Evolutionary conservation across 2,329 filamentous ascomycete species (phyloP).

Genomic region (Penicillium sp.): DNA sequence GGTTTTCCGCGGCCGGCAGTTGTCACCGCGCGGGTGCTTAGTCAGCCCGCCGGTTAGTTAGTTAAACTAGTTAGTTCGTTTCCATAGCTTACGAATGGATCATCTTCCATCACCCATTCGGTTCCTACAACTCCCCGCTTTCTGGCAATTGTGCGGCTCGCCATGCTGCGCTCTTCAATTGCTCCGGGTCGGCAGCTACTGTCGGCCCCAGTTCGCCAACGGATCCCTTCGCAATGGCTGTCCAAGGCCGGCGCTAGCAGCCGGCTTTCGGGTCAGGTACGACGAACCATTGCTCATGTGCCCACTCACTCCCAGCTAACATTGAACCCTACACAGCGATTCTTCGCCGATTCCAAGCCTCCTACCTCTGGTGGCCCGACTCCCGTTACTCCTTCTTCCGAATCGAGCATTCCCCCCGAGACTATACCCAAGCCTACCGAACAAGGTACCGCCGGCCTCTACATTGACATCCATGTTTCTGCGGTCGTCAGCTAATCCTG

Average conservation of each 20-base stretch:
- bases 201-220: constrained; percentile 37
- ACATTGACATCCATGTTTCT: constrained; percentile 6
- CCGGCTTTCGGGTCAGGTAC: constrained; percentile 42
- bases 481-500: constrained; percentile 29
- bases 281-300: constrained; percentile 15
- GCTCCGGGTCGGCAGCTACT: constrained; percentile 44
- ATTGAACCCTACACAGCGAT: constrained; percentile 39
- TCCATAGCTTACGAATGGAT: too few relatives aligned
- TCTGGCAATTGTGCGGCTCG: constrained; percentile 43
- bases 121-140: constrained; percentile 19
- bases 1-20: too few relatives aligned
- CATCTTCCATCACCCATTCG: too few relatives aligned
- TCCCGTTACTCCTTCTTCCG: constrained; percentile 44
- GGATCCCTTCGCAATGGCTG: constrained; percentile 43
- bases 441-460: constrained; percentile 25
- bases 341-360: constrained; percentile 49
- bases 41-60: too few relatives aligned
- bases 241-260: constrained; percentile 35
- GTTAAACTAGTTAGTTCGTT: too few relatives aligned
- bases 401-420: constrained; percentile 48
- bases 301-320: constrained; percentile 20
- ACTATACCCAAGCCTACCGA: constrained; percentile 45
- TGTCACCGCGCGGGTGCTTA: too few relatives aligned
- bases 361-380: constrained; percentile 34
- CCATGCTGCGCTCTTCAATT: constrained; percentile 55